A percentile compares a stretch with the other conserved stretches of the same genome.
These are phyloP conservation scores for Starmera pachycereana DNA, from an alignment of 805 yeast genomes.

Conservation along the genomic window DNA sequence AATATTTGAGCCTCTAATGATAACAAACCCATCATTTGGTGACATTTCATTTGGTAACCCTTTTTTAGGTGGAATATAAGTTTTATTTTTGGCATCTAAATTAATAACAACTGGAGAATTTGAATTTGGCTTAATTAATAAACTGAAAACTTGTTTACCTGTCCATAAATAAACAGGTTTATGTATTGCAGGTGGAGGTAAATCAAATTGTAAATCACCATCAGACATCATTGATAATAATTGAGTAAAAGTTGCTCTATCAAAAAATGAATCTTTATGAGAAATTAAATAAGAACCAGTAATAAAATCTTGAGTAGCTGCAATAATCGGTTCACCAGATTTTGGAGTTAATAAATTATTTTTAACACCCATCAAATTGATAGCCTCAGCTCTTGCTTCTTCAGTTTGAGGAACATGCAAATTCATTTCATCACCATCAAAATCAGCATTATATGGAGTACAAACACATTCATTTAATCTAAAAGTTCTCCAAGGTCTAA, in stretches of 20 bases:
- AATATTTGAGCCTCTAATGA: conserved; percentile 82
- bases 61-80: conserved; percentile 65
- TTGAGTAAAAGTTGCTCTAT: conserved; percentile 76
- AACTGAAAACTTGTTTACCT: conserved; percentile 89
- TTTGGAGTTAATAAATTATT: conserved; percentile 91
- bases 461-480: conserved; percentile 97
- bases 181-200: conserved; percentile 91
- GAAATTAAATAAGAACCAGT: conserved; percentile 92
- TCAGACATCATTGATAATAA: conserved; percentile 93
- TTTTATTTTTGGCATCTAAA: conserved; percentile 89
- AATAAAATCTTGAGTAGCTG: conserved; percentile 98
- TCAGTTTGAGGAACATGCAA: conserved; percentile 98
- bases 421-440: conserved; percentile 99
- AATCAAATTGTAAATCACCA: conserved; percentile 74
- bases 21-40: conserved; percentile 90
- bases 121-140: conserved; percentile 76
- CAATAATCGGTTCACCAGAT: conserved; percentile 98
- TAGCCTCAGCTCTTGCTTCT: conserved; percentile 98
- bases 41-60: conserved; percentile 89
- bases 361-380: conserved; percentile 95
- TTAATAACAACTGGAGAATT: conserved; percentile 75
- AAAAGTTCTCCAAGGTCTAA: conserved; percentile 97
- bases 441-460: conserved; percentile 98
- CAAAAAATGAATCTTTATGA: conserved; percentile 87
- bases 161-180: conserved; percentile 93